Conservation (phyloP, 495 filamentous ascomycete genomes). For the Chaetomidium leptoderma region DNA sequence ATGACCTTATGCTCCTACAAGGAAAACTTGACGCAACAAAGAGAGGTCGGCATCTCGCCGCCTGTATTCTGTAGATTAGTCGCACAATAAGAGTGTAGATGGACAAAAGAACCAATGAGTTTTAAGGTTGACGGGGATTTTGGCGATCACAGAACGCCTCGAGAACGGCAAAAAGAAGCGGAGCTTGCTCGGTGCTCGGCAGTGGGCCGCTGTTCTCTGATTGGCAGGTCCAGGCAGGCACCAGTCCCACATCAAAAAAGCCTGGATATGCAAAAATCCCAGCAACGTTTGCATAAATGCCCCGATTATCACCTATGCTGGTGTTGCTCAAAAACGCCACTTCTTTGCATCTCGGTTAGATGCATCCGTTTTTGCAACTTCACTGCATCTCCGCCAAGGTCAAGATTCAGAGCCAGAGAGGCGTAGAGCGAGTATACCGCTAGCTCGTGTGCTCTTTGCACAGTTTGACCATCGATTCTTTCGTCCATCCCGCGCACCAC, state of each 20-base stretch:
- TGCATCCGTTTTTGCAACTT: not conserved
- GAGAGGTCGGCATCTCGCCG: too few species aligned
- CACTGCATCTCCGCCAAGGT: slow-evolving; percentile 1
- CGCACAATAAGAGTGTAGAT: not conserved
- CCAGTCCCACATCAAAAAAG: not conserved
- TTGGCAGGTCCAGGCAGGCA: not conserved
- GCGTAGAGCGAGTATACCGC: not conserved
- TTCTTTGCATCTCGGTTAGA: not conserved
- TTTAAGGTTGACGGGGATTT: not conserved
- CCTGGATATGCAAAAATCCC: not conserved
- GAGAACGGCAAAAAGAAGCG: too few species aligned
- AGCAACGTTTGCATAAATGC: not conserved
- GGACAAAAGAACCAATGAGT: not conserved
- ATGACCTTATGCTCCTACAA: too few species aligned
- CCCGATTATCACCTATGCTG: not conserved
- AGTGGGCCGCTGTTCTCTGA: not conserved
- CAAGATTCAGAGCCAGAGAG: not conserved
- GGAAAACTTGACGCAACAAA: too few species aligned
- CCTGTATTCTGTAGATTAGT: too few species aligned
- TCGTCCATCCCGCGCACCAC: not conserved
- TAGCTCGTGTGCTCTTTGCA: not conserved
- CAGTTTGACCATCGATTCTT: not conserved
- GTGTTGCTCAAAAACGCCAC: not conserved
- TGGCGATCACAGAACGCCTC: not conserved
- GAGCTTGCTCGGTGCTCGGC: not conserved